A percentile compares a stretch with the other conserved stretches of the same genome.
phyloP scores from a whole-genome alignment of 495 filamentous ascomycete species.

The Hypoxylon crocopeplum region DNA sequence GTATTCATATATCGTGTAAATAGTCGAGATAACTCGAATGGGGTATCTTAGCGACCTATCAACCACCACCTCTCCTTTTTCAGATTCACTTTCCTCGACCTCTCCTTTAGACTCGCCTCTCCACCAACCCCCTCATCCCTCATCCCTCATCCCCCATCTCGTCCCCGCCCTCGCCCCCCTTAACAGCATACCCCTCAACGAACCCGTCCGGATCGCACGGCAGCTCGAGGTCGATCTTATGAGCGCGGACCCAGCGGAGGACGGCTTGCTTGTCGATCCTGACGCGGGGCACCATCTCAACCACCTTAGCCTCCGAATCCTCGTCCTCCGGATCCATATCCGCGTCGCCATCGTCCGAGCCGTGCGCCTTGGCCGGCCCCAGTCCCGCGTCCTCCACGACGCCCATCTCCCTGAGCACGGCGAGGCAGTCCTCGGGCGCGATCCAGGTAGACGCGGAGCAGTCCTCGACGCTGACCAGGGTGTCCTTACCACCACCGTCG shows the following conservation, averaged over 20 bases:
- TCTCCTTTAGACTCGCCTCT: too few species aligned
- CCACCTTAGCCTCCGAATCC: too few species aligned
- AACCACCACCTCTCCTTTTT: too few species aligned
- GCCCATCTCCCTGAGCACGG: constrained; percentile 78
- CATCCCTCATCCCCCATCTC: constrained; percentile 27
- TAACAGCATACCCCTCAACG: constrained; percentile 55
- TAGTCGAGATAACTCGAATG: too few species aligned
- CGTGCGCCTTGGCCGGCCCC: constrained; percentile 47
- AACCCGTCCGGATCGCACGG: constrained; percentile 66
- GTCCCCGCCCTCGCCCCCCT: constrained; percentile 35
- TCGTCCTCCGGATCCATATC: too few species aligned
- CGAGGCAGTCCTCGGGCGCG: constrained; percentile 78
- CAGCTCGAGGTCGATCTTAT: constrained; percentile 53
- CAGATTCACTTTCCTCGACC: too few species aligned
- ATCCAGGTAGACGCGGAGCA: constrained; percentile 74
- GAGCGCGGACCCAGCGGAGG: constrained; percentile 57
- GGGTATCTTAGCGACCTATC: too few species aligned
- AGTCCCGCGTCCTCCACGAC: constrained; percentile 66
- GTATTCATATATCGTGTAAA: too few species aligned
- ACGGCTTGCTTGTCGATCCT: constrained; percentile 62
- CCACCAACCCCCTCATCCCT: too few species aligned
- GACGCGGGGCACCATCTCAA: constrained; percentile 44
- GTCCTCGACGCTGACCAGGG: constrained; percentile 46
- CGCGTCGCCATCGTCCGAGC: constrained; percentile 6
- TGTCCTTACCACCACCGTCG: constrained; percentile 32